Base-by-base conservation (phyloP, 1,284 basidiomycete genomes). In the Agaricales sp. region DNA sequence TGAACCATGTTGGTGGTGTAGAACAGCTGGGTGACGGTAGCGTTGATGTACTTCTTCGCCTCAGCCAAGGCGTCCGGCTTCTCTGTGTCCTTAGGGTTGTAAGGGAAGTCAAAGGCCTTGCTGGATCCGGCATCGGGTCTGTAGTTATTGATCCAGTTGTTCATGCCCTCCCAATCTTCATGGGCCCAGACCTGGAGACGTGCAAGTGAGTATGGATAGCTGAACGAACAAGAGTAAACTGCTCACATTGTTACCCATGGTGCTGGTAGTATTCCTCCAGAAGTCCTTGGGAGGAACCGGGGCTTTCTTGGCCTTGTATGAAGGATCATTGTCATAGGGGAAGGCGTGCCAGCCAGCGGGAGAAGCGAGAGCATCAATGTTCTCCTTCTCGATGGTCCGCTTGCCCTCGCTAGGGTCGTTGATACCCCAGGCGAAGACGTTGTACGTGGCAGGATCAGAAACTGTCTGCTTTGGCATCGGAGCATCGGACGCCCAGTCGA, bases 1-100 rank as follows among this genome's bases (percentile, higher is more conserved):
- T 87, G 85, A 4, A 84, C 74, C 73, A 86, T 68, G 73, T 97
- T 97, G 62, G 75, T 75, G 19, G 92, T 96, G 73, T 94, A 96
- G 76, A 96, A 96, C 30, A 96, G 73, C 66, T 97, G 91, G 1
- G 92, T 80, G 50, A 95, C 69, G 8, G 90, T 87, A 14, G 82
- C 71, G 65, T 96, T 89, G 66, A 94, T 84, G 67, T 91, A 92
- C 57, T 80, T 78, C 71, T 80, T 75, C 2, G 87, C 86, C 55
- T 85, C 82, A 18, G 68, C 71, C 53, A 79, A 69, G 1, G 81
- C 73, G 18, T 75, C 73, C 11, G 68, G 57, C 30, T 64, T 65
- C 41, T 76, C 69, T 1, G 75, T 76, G 48, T 64, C 53, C 57
- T 72, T 60, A 2, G 86, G 82, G 45, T 70, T 56, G 59, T 91